Percentiles rank a stretch among this genome's conserved stretches.
phyloP scores from a whole-genome alignment of 2,329 filamentous ascomycete species.

The Grosmannia serpens region DNA sequence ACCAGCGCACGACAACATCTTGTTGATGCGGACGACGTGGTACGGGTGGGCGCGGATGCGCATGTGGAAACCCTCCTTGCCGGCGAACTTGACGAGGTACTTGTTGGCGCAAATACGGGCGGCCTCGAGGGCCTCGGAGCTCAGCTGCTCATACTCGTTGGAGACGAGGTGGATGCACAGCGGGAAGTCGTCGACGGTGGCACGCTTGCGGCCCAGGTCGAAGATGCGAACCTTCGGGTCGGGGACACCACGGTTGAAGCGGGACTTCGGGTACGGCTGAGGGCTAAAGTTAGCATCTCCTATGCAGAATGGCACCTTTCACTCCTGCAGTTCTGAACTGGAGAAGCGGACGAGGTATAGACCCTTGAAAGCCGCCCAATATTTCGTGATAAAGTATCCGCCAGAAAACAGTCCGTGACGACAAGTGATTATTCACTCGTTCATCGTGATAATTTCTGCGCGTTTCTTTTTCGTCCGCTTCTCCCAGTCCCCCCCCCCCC shows the following conservation, averaged over 20 bases:
- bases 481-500: background rate
- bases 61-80: slow-evolving; percentile 66
- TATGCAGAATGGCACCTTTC: background rate
- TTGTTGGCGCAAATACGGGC: slow-evolving; percentile 98
- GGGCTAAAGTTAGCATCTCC: background rate
- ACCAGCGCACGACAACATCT: slow-evolving; percentile 99
- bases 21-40: slow-evolving; percentile 99
- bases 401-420: too few relatives aligned
- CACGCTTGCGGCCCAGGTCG: slow-evolving; percentile 97
- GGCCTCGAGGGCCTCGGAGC: slow-evolving; percentile 97
- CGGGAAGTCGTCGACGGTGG: slow-evolving; percentile 98
- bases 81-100: slow-evolving; percentile 61
- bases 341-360: background rate
- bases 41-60: slow-evolving; percentile 88
- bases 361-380: too few relatives aligned
- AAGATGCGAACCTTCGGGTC: slow-evolving; percentile 88
- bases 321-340: too few relatives aligned
- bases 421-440: too few relatives aligned
- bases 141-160: slow-evolving; percentile 99
- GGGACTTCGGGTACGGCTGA: slow-evolving; percentile 96
- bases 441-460: too few relatives aligned
- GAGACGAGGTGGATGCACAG: slow-evolving; percentile 98
- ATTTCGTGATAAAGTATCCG: too few relatives aligned
- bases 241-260: slow-evolving; percentile 99
- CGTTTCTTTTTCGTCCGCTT: background rate